These are phyloP conservation scores for Fusarium pseudonygamai DNA, from an alignment of 2,329 filamentous ascomycete genomes.

Conservation along the genomic window DNA sequence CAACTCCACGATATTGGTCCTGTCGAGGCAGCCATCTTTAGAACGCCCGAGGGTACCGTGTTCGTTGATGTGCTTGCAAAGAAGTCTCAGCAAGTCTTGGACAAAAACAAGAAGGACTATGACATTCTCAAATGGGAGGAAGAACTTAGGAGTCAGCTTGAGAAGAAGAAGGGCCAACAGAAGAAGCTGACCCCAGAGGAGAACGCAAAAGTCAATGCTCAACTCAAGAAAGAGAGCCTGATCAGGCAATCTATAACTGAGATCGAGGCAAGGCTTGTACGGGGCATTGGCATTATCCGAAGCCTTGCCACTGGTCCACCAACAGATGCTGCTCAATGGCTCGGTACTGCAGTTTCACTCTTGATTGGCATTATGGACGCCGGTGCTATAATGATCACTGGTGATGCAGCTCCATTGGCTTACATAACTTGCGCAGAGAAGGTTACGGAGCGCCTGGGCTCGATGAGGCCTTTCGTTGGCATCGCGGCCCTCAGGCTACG, in stretches of 20 bases:
- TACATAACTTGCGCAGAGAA: slow-evolving; percentile 84
- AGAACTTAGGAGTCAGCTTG: slow-evolving; percentile 85
- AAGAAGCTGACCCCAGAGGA: slow-evolving; percentile 94
- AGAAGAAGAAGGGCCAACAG: slow-evolving; percentile 90
- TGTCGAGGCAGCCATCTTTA: slow-evolving; percentile 91
- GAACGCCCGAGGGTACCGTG: slow-evolving; percentile 85
- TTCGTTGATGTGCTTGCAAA: slow-evolving; percentile 93
- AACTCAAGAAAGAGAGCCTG: slow-evolving; percentile 84
- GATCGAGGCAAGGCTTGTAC: slow-evolving; percentile 75
- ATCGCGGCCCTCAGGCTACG: slow-evolving; percentile 85
- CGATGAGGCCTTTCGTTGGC: slow-evolving; percentile 83
- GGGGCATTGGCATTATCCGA: slow-evolving; percentile 86
- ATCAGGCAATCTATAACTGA: slow-evolving; percentile 78
- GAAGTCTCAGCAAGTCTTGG: slow-evolving; percentile 74
- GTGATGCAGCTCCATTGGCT: slow-evolving; percentile 78
- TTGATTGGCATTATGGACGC: slow-evolving; percentile 80
- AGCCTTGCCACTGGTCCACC: slow-evolving; percentile 86
- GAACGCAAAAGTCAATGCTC: slow-evolving; percentile 87
- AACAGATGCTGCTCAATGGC: slow-evolving; percentile 89
- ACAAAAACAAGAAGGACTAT: slow-evolving; percentile 95
- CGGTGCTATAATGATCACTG: slow-evolving; percentile 83
- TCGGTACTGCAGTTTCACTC: slow-evolving; percentile 79
- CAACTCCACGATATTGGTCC: slow-evolving; percentile 80
- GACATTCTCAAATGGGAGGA: slow-evolving; percentile 98
- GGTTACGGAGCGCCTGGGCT: slow-evolving; percentile 77